Evolutionary conservation across 2,329 filamentous ascomycete genomes (phyloP).

Genomic region (Graphium sp.): DNA sequence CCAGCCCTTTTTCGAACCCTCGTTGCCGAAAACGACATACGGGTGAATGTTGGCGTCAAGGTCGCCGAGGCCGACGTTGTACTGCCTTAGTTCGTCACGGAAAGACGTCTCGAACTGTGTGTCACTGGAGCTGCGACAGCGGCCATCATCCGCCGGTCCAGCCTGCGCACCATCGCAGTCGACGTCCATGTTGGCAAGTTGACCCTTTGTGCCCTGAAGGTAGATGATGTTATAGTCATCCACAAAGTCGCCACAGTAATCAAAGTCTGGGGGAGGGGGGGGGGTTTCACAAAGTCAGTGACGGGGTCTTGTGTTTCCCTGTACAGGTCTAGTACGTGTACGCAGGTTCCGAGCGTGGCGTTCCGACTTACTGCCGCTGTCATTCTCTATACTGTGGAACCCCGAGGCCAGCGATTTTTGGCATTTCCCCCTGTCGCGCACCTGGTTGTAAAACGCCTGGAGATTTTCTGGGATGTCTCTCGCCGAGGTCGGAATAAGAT

Average conservation of each 20-base stretch:
- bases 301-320: not conserved
- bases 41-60: conserved; percentile 32
- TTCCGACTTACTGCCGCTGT: not conserved
- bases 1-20: conserved; percentile 14
- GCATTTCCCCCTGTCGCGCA: conserved; percentile 1
- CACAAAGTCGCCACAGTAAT: conserved; percentile 29
- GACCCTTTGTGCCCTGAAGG: conserved; percentile 21
- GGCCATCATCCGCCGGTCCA: conserved; percentile 20
- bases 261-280: conserved; percentile 10
- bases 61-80: conserved; percentile 18
- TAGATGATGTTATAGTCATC: conserved; percentile 25
- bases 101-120: conserved; percentile 31
- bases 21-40: conserved; percentile 37
- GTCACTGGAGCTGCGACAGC: conserved; percentile 24
- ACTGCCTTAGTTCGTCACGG: conserved; percentile 17
- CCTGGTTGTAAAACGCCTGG: conserved; percentile 1
- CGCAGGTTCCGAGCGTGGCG: no score
- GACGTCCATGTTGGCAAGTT: conserved; percentile 37
- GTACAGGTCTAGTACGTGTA: not conserved
- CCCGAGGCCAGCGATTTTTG: not conserved
- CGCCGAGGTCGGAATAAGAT: no score
- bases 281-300: not conserved
- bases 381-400: conserved; percentile 2
- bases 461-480: conserved; percentile 3
- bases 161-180: conserved; percentile 36